phyloP scores from a whole-genome alignment of 257 asterid species.

The Mentha longifolia region DNA sequence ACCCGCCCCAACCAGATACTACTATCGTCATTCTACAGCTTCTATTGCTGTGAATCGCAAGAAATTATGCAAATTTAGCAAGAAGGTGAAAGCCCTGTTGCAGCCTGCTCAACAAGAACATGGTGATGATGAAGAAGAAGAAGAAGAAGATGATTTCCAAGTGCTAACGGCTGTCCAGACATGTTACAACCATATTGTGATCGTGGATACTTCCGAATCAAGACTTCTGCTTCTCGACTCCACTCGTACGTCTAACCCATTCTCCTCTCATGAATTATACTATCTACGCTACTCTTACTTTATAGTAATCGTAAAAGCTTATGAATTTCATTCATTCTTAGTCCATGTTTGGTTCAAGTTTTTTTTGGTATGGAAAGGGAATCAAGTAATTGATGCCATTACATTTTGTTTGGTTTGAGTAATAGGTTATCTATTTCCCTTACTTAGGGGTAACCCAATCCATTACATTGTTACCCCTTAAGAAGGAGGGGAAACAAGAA shows the following conservation, averaged over 20 bases:
- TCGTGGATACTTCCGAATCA: slow-evolving; percentile 61
- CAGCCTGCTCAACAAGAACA: slow-evolving; percentile 20
- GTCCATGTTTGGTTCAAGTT: too few relatives aligned
- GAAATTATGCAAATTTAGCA: background rate
- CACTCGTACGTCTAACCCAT: slow-evolving; percentile 39
- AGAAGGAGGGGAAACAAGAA: too few relatives aligned
- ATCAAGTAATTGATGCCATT: too few relatives aligned
- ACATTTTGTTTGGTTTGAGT: too few relatives aligned
- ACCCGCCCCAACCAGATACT: slow-evolving; percentile 11
- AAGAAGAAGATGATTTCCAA: slow-evolving; percentile 40
- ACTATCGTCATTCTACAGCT: background rate
- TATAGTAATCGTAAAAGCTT: too few relatives aligned
- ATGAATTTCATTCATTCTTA: too few relatives aligned
- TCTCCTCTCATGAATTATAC: too few relatives aligned
- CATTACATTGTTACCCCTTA: too few relatives aligned
- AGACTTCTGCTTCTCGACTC: slow-evolving; percentile 74
- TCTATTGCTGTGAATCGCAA: background rate
- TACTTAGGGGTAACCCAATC: too few relatives aligned
- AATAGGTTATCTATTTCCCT: too few relatives aligned
- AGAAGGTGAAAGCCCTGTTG: slow-evolving; percentile 24
- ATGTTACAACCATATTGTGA: slow-evolving; percentile 55
- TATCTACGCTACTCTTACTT: too few relatives aligned
- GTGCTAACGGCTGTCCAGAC: slow-evolving; percentile 53
- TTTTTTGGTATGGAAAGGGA: too few relatives aligned
- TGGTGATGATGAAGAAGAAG: slow-evolving; percentile 4